phyloP scores from a whole-genome alignment of 1,284 basidiomycete genomes.

The Fistulina hepatica region DNA sequence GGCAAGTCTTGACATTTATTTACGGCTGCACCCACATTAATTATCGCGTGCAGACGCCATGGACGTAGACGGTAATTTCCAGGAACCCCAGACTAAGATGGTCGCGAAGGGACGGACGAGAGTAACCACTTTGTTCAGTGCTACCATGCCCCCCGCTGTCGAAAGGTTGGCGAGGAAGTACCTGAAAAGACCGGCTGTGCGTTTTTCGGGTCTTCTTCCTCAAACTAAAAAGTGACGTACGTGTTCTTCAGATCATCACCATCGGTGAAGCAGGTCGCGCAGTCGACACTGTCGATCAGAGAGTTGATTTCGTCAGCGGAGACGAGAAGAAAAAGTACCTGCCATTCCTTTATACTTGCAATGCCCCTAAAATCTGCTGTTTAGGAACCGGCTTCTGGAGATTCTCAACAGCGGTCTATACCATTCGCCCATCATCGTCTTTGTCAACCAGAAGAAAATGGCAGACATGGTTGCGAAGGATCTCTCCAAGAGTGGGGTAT shows the following conservation, averaged over 20 bases:
- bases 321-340: conserved; percentile 92
- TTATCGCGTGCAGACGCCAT: conserved; percentile 22
- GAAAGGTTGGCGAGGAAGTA: conserved; percentile 93
- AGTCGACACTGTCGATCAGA: conserved; percentile 95
- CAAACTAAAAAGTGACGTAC: no score
- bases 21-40: background rate
- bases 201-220: no score
- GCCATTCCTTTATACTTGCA: background rate
- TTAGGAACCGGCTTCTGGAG: conserved; percentile 73
- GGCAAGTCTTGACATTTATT: no score
- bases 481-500: conserved; percentile 71
- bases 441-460: conserved; percentile 99
- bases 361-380: conserved; percentile 4
- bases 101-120: conserved; percentile 69
- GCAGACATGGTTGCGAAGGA: conserved; percentile 95
- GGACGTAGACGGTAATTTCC: conserved; percentile 42
- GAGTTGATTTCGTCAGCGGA: conserved; percentile 84
- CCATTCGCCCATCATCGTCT: conserved; percentile 91
- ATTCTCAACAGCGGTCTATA: conserved; percentile 81
- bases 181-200: conserved; percentile 81
- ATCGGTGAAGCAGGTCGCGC: conserved; percentile 97
- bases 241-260: conserved; percentile 87
- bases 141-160: conserved; percentile 96
- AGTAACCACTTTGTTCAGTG: conserved; percentile 91
- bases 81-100: conserved; percentile 32